Evolutionary conservation across 2,329 filamentous ascomycete species (phyloP), one percentile per base, ranked within the genome.

Genomic region (Cytospora chrysosperma): DNA sequence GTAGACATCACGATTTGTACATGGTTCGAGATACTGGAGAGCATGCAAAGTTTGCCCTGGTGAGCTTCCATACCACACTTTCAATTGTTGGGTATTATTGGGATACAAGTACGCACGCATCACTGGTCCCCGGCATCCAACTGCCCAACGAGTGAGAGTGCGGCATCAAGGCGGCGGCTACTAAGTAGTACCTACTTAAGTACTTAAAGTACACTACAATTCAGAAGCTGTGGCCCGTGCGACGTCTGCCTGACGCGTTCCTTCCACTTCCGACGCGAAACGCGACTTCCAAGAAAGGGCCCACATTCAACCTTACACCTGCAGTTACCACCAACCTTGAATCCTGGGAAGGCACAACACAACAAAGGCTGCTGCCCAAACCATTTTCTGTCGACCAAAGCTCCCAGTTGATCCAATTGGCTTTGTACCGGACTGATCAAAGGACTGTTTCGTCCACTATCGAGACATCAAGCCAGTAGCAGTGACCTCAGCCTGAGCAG

Each of bases 181-280:
- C 15, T 34, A 13, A 34, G 32, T 30, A 9, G 17, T n/a, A 43
- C 17, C 17, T n/a, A n/a, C 2, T 7, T 9, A n/a, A 15, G 37
- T n/a, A 43, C 17, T 3, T n/a, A 43, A 34, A 10, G 30, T 32
- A 32, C 30, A 6, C 12, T 3, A n/a, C n/a, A n/a, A n/a, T 47
- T 8, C 4, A 47, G 9, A 21, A 8, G n/a, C 4, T 24, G 19
- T 47, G 24, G 6, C 13, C 15, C 28, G 59, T 55, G 59, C 59
- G 52, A 34, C 40, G 26, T 34, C 21, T 19, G 27, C 28, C 52
- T 55, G 59, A 61, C 59, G 59, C 59, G 59, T 61, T 34, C 21
- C 49, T 61, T 43, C 52, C 47, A 37, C 61, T 61, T 56, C 61
- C 55, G 59, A 61, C 59, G 59, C 59, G 59, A 55, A 47, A 55